phyloP scores from a whole-genome alignment of 257 asterid species.

The Haberlea rhodopensis region DNA sequence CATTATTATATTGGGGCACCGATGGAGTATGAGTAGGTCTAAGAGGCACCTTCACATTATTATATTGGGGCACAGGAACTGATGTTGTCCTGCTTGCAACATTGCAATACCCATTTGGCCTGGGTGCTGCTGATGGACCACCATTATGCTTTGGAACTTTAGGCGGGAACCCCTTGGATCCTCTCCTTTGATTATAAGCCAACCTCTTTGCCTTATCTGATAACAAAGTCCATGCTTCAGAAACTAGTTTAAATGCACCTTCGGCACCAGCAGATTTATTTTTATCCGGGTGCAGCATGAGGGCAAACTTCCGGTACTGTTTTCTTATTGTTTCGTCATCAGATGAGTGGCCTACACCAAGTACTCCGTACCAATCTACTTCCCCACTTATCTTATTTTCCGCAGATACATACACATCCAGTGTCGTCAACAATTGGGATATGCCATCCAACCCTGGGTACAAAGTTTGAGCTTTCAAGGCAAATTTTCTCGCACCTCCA shows the following conservation, averaged over 20 bases:
- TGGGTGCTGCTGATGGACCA: constrained; percentile 49
- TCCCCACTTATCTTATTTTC: constrained; percentile 62
- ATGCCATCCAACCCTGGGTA: constrained; percentile 61
- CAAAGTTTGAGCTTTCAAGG: constrained; percentile 58
- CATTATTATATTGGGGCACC: constrained; percentile 29
- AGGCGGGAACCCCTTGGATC: constrained; percentile 40
- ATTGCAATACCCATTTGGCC: constrained; percentile 50
- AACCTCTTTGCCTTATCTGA: constrained; percentile 61
- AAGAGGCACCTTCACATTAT: constrained; percentile 26
- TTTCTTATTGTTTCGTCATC: constrained; percentile 64
- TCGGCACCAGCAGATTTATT: constrained; percentile 62
- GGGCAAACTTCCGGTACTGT: constrained; percentile 69
- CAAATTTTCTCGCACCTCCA: constrained; percentile 59
- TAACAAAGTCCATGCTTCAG: constrained; percentile 71
- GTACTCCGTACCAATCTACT: constrained; percentile 72
- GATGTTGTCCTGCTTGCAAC: constrained; percentile 34
- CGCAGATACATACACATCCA: constrained; percentile 60
- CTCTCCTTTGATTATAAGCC: constrained; percentile 60
- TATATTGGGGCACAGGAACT: constrained; percentile 38
- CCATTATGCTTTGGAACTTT: constrained; percentile 40
- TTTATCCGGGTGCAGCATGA: constrained; percentile 80
- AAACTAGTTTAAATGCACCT: constrained; percentile 67
- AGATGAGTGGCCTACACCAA: constrained; percentile 56
- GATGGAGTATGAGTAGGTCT: constrained; percentile 38
- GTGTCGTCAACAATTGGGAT: constrained; percentile 54